Evolutionary conservation across 2,329 filamentous ascomycete genomes (phyloP), one percentile per base, ranked within the genome.

Genomic region (Neodidymelliopsis sp.): DNA sequence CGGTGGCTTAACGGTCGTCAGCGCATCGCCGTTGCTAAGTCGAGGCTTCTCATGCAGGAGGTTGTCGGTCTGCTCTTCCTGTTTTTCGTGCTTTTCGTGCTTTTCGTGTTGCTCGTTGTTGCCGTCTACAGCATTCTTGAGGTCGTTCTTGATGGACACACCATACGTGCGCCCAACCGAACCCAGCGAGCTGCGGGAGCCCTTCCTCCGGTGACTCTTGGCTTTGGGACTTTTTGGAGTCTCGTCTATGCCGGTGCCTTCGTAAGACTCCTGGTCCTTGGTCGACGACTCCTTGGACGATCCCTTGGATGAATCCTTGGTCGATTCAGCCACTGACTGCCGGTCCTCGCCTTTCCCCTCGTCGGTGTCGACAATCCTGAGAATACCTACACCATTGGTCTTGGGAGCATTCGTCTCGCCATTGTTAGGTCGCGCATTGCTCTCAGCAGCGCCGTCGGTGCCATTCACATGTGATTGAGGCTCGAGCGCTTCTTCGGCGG

Each of bases 1-100:
- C 11, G 67, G 58, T 9, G 74, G 70, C 61, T 76, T 75, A 36
- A 79, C 68, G 52, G 72, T 79, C 15, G 73, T 75, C 56, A 82
- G 62, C 29, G 73, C 71, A 37, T 77, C 66, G 37, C 79, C 79
- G 47, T 77, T 47, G 40, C 39, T 18, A 25, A 29, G 25, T 11
- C 40, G 35, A 10, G 47, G 47, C 41, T 40, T 40, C 41, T 45
- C 35, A n/a, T 45, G 47, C 30, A 50, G 28, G 3, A 50, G 27
- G 2, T n/a, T 29, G 13, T 50, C 30, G 3, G 31, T 31, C 13
- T 25, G 8, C 9, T 22, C 22, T 25, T 48, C 35, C 11, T 19
- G 40, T 3, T 35, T 16, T 8, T 35, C 40, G 9, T 50, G 25
- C 12, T 20, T 6, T 15, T 36, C 30, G 5, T 36, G 25, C 11